Base-by-base conservation (phyloP, 345 rosid species). In the Toxicodendron radicans region DNA sequence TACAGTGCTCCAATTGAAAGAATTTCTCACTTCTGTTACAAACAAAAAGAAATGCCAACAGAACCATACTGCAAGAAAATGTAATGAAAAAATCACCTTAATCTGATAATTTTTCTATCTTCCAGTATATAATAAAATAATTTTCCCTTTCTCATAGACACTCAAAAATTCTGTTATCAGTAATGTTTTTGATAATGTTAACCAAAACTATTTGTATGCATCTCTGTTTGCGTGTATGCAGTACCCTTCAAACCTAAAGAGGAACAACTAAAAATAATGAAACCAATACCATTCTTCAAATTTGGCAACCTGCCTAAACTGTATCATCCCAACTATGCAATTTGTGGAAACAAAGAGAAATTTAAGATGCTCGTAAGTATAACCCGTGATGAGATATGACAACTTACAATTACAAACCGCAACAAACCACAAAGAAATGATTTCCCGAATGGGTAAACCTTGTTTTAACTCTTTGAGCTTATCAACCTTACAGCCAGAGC, bases 401-500 rank as follows among this genome's bases (percentile, higher is more conserved):
- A 10, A 27, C 43, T 73, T 83, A 91, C 99, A 84, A 0, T 89
- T 81, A 81, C 86, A 80, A 52, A 95, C 89, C 61, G 87, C 94
- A 75, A 95, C 78, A 69, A 87, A 81, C 98, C 99, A 93, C 70
- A 90, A 76, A 6, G 94, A 78, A 14, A 80, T 0, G 43, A 95
- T 86, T 73, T 86, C 83, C 30, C 79, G 56, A 58, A 95, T 49
- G 3, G 99, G 99, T 41, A 91, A 48, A 13, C 97, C 93, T 1
- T 75, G 81, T 54, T 72, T 85, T 54, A 75, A 67, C 72, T 83
- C 80, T 79, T 91, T 92, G 67, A 27, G 70, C 65, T 79, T 88
- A 24, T 95, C 96, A 75, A 90, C 88, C 64, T 88, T 86, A 70
- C 97, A 95, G 8, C 99, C 99, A 0, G 98, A 85, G 58, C 99